Evolutionary conservation across 768 basidiomycete genomes (phyloP), one percentile per base, ranked within the genome.

Genomic region (Agaricus blazei): DNA sequence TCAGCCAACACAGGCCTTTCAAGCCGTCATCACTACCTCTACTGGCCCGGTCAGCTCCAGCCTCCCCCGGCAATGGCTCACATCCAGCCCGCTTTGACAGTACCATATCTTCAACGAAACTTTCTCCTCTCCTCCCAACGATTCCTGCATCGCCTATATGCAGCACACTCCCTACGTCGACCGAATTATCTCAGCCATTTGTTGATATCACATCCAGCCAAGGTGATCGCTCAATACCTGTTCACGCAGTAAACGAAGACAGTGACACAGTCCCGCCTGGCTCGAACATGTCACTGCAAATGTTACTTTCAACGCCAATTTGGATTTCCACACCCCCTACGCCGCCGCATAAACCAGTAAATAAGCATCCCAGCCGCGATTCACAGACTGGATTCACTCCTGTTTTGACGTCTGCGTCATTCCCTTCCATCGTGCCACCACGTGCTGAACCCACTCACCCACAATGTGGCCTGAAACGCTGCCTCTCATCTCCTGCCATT

Each of bases 271-370:
- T 46, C 14, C 59, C 57, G 19, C 60, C 67, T 19, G 63, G 64
- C 51, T 65, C 64, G 12, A 29, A 42, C n/a, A 49, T 57, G 41
- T 61, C 60, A 15, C 34, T 52, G 38, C 52, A 58, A 9, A 62
- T 63, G 24, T 60, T 65, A 26, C 58, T 65, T 40, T 60, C 68
- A 36, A 67, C 77, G 3, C 81, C 81, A 43, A 80, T 75, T 48
- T 82, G 82, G 82, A 79, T 76, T 42, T 77, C 82, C 12, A 81
- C 78, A 9, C 82, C 81, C 27, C 81, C 82, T 27, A 83, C 82
- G 9, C 81, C 83, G 37, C 80, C 80, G 23, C 68, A 74, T 50
- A 74, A 71, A 60, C 62, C 67, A 57, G 56, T 72, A 56, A 75
- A 72, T 48, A 70, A 71, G 51, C 71, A 71, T 2, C 66, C 70